phyloP scores from a whole-genome alignment of 2,329 filamentous ascomycete genomes.

The Rhytidhysteron rufulum region DNA sequence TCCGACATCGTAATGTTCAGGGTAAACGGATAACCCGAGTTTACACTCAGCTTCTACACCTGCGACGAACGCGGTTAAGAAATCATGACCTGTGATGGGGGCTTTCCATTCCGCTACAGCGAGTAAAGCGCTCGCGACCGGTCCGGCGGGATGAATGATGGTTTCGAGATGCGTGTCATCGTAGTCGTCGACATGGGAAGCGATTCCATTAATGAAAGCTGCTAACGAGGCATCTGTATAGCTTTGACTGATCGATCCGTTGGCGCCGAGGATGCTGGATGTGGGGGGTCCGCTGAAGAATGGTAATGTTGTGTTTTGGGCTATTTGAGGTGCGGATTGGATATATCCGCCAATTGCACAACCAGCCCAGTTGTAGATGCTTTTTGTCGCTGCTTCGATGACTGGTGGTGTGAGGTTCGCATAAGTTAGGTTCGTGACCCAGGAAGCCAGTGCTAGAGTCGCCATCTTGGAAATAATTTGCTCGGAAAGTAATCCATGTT shows the following conservation, averaged over 20 bases:
- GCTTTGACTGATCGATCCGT: slow-evolving; percentile 24
- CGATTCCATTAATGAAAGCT: slow-evolving; percentile 53
- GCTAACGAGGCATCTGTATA: slow-evolving; percentile 46
- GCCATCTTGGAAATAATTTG: slow-evolving; percentile 37
- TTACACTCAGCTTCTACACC: slow-evolving; percentile 54
- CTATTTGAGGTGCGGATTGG: slow-evolving; percentile 43
- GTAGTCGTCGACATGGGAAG: slow-evolving; percentile 55
- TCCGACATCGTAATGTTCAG: slow-evolving; percentile 53
- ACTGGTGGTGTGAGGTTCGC: slow-evolving; percentile 40
- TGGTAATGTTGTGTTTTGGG: slow-evolving; percentile 27
- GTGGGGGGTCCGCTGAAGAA: slow-evolving; percentile 37
- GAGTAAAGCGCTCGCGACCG: slow-evolving; percentile 49
- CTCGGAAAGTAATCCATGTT: too few species aligned
- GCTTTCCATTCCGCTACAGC: slow-evolving; percentile 44
- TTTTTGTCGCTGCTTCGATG: slow-evolving; percentile 42
- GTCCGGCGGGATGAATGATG: slow-evolving; percentile 54
- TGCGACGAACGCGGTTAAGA: slow-evolving; percentile 50
- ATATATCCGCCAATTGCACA: slow-evolving; percentile 50
- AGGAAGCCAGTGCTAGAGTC: slow-evolving; percentile 46
- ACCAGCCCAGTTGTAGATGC: slow-evolving; percentile 54
- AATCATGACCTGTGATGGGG: slow-evolving; percentile 42
- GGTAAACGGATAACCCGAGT: slow-evolving; percentile 50
- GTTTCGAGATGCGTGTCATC: slow-evolving; percentile 56
- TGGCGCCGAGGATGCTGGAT: slow-evolving; percentile 33
- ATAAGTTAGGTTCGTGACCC: slow-evolving; percentile 43